Conservation (phyloP, 192 early-diverging fungal species). For the Coemansia sp. region DNA sequence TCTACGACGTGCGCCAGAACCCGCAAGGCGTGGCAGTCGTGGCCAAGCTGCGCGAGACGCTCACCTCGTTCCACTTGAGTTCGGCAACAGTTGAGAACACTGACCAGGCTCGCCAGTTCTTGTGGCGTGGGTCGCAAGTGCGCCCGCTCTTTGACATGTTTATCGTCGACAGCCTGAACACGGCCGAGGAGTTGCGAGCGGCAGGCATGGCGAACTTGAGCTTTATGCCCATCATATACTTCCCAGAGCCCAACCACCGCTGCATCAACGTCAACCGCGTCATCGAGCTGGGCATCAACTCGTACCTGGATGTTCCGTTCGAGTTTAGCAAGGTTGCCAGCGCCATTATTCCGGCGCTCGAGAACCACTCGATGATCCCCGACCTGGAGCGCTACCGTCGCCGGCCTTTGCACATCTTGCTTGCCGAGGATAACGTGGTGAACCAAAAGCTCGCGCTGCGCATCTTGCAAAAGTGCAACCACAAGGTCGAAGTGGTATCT, state of each 20-base stretch:
- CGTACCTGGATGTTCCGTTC: conserved; percentile 68
- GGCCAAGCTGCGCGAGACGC: conserved; percentile 44
- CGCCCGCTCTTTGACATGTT: conserved; percentile 61
- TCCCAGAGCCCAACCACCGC: conserved; percentile 33
- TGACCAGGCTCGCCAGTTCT: conserved; percentile 26
- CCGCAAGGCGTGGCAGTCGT: conserved; percentile 29
- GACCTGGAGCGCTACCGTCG: conserved; percentile 61
- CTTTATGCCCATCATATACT: conserved; percentile 74
- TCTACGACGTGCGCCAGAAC: conserved; percentile 58
- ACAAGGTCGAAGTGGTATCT: conserved; percentile 72
- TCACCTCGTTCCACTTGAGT: conserved; percentile 58
- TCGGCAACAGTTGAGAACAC: conserved; percentile 51
- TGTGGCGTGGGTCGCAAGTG: conserved; percentile 43
- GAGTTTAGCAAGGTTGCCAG: conserved; percentile 63
- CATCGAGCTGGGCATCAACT: conserved; percentile 67
- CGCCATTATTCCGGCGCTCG: conserved; percentile 70
- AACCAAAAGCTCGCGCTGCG: conserved; percentile 82
- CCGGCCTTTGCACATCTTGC: conserved; percentile 69
- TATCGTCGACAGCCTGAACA: conserved; percentile 63
- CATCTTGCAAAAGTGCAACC: conserved; percentile 72
- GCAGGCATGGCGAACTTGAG: conserved; percentile 45
- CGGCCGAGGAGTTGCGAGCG: conserved; percentile 61
- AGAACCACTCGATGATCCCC: conserved; percentile 62
- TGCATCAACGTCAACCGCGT: conserved; percentile 41
- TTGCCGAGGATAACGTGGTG: conserved; percentile 85